Conservation (phyloP, 306 rosid species). For the Prunus mume region DNA sequence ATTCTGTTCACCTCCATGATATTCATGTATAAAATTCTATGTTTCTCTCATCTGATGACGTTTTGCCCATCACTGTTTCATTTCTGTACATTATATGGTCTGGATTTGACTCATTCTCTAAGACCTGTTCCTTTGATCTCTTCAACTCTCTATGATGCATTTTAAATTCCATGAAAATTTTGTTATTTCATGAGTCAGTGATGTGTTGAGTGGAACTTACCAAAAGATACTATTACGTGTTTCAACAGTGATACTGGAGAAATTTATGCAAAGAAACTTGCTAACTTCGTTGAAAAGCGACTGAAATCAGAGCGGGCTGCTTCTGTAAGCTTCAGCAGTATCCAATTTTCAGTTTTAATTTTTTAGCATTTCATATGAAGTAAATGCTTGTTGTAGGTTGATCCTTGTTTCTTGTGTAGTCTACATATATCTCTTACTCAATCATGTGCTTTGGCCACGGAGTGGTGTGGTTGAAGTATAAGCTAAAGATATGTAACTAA, state of each 20-base stretch:
- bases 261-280: conserved; percentile 80
- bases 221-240: conserved; percentile 21
- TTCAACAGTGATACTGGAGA: conserved; percentile 77
- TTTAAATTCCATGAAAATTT: conserved; percentile 1
- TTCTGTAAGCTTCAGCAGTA: conserved; percentile 64
- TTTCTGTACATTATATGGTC: neutral
- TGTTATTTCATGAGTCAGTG: neutral
- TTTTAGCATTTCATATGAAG: conserved; percentile 14
- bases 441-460: neutral
- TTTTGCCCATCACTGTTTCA: neutral
- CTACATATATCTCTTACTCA: neutral
- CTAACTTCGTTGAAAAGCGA: conserved; percentile 86
- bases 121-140: neutral
- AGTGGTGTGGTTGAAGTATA: neutral
- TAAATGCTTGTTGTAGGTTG: conserved; percentile 11
- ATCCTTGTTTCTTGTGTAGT: neutral
- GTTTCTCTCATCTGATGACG: neutral
- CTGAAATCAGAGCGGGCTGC: conserved; percentile 97
- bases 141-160: neutral
- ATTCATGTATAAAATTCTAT: neutral
- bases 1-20: neutral
- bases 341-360: conserved; percentile 22
- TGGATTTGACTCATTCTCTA: neutral
- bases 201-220: conserved; percentile 15
- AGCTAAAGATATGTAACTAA: neutral